These are phyloP conservation scores for Penicillium vulpinum DNA, from an alignment of 2,329 filamentous ascomycete genomes.

Conservation along the genomic window DNA sequence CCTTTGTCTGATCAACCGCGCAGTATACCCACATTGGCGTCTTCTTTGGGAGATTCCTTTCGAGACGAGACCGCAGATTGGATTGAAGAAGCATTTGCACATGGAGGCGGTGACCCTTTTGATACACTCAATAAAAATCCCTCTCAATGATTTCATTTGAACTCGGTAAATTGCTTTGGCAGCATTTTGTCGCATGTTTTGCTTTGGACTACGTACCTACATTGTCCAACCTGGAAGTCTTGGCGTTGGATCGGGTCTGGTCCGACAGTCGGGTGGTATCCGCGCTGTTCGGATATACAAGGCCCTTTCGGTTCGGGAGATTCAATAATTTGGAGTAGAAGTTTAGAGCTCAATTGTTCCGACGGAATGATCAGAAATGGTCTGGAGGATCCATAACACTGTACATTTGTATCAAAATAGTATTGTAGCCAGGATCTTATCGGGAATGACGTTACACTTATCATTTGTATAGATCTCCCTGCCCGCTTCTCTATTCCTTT, in stretches of 20 bases:
- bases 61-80: conserved; percentile 37
- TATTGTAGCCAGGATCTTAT: background rate
- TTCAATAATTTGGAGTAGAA: background rate
- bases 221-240: background rate
- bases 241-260: conserved; percentile 19
- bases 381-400: background rate
- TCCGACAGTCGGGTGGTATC: conserved; percentile 23
- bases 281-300: conserved; percentile 1
- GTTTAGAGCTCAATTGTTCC: background rate
- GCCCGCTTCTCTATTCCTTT: background rate
- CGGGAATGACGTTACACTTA: conserved; percentile 14
- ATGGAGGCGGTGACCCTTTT: conserved; percentile 21
- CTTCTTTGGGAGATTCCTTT: conserved; percentile 31
- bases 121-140: conserved; percentile 13
- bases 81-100: conserved; percentile 23
- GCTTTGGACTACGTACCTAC: background rate
- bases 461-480: conserved; percentile 7
- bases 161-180: background rate
- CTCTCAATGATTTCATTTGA: background rate
- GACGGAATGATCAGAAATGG: conserved; percentile 6
- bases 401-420: background rate
- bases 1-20: background rate
- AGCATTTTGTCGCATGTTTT: background rate
- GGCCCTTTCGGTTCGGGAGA: conserved; percentile 1
- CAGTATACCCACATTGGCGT: background rate